Conservation (phyloP, 2,329 filamentous ascomycete genomes). For the Colletotrichum echinochloae region DNA sequence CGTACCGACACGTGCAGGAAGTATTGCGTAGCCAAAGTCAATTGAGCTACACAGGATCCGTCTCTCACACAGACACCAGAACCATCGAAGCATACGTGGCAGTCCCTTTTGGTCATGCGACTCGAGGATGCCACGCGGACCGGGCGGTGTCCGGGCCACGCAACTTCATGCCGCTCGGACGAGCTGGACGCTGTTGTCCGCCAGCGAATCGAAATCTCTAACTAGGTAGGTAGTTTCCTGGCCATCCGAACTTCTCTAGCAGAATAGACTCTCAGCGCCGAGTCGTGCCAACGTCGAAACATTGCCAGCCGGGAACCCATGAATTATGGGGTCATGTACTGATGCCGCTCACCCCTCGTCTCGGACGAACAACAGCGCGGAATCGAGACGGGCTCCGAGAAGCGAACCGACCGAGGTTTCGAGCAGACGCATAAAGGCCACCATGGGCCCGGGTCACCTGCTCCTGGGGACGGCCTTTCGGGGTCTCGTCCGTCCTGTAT, state of each 20-base stretch:
- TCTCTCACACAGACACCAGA: too few relatives aligned
- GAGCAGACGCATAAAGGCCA: background rate
- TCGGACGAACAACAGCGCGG: background rate
- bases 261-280: background rate
- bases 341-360: background rate
- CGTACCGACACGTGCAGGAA: background rate
- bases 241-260: background rate
- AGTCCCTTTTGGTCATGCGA: background rate
- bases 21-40: background rate
- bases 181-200: background rate
- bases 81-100: constrained; percentile 4
- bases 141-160: background rate
- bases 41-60: background rate
- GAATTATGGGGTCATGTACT: constrained; percentile 10
- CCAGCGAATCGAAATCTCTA: background rate
- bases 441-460: constrained; percentile 1
- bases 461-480: background rate
- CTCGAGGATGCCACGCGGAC: background rate
- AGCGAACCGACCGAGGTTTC: background rate
- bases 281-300: background rate
- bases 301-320: background rate
- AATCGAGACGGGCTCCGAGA: background rate
- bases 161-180: constrained; percentile 16
- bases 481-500: constrained; percentile 6
- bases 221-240: too few relatives aligned